Conservation (phyloP, 2,329 filamentous ascomycete genomes). For the Botrytis galanthina region DNA sequence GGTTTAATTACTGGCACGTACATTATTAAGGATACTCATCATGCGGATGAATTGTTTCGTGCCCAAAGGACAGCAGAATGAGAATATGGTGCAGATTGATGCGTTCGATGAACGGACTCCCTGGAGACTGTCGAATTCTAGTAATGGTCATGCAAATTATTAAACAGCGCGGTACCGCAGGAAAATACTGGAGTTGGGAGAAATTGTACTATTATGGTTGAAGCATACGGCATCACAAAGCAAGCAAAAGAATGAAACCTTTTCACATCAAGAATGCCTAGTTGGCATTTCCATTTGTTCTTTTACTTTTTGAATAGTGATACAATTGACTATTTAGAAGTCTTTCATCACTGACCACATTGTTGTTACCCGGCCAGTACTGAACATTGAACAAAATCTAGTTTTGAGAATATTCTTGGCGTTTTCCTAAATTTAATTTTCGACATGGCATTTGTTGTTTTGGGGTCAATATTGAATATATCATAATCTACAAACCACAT, state of each 20-base stretch:
- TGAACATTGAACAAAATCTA: not conserved
- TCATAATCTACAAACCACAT: not conserved
- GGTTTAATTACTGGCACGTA: conserved; percentile 7
- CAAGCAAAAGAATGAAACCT: not conserved
- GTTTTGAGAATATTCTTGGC: not conserved
- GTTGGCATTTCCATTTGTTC: not conserved
- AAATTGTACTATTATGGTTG: not conserved
- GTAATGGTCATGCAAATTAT: not conserved
- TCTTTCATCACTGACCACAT: not conserved
- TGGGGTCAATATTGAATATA: not conserved
- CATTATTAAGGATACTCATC: not conserved
- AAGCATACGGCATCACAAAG: not conserved
- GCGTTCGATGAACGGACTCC: not conserved
- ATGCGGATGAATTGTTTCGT: not conserved
- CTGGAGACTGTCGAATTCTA: not conserved
- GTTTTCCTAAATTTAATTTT: not conserved
- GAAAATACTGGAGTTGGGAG: conserved; percentile 9
- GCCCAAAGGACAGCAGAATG: not conserved
- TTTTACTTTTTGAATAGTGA: not conserved
- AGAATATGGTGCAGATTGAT: not conserved
- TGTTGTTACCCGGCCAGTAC: not conserved
- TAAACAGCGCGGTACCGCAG: not conserved
- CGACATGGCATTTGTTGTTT: not conserved
- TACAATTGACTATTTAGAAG: not conserved
- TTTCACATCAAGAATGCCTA: not conserved